Percentiles rank a stretch among this genome's conserved stretches.
Conservation (phyloP, 176 grass and related monocot species). For the Eleusine indica region DNA sequence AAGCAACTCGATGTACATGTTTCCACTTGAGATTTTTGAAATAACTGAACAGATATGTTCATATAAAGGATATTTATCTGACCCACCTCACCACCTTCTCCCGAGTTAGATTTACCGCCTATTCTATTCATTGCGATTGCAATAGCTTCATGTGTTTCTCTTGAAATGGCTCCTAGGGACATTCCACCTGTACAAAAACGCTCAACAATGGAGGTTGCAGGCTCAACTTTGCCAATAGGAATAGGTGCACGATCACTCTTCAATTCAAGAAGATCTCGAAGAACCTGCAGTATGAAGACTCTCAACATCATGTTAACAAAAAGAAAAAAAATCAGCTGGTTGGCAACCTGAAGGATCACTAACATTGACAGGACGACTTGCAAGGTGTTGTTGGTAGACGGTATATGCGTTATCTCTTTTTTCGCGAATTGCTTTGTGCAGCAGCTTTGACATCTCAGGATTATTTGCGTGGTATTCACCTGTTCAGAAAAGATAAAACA, state of each 20-base stretch:
- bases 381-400: conserved; percentile 97
- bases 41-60: conserved; percentile 30
- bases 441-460: conserved; percentile 98
- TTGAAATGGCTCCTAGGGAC: conserved; percentile 99
- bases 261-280: conserved; percentile 97
- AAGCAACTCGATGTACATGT: conserved; percentile 31
- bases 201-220: conserved; percentile 89
- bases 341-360: conserved; percentile 40
- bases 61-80: conserved; percentile 27
- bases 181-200: conserved; percentile 99
- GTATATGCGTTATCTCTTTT: conserved; percentile 95
- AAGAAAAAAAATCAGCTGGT: neutral
- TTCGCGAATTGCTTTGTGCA: conserved; percentile 96
- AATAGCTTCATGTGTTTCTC: conserved; percentile 99
- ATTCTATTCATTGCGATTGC: conserved; percentile 99
- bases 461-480: conserved; percentile 99
- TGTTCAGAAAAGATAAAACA: conserved; percentile 41
- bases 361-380: conserved; percentile 98
- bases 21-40: conserved; percentile 29
- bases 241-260: conserved; percentile 73
- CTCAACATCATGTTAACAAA: conserved; percentile 31
- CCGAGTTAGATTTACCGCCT: conserved; percentile 98
- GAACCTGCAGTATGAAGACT: conserved; percentile 61
- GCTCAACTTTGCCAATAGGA: conserved; percentile 97
- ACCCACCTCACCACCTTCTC: conserved; percentile 99